These are phyloP conservation scores for Ceratocystis variospora DNA, from an alignment of 2,329 filamentous ascomycete species.

Conservation along the genomic window DNA sequence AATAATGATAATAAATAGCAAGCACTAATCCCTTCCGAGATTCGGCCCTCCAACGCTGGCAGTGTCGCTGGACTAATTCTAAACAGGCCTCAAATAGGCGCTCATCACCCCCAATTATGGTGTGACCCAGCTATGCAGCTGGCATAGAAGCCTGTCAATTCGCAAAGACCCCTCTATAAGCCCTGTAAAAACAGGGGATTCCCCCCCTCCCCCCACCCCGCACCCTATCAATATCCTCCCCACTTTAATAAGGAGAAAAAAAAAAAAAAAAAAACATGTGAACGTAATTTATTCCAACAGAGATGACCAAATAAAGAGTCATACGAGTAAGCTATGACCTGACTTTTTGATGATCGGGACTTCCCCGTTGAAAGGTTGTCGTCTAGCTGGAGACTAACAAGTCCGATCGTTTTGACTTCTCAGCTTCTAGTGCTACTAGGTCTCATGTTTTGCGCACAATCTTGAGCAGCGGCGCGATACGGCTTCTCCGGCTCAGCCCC, in stretches of 20 bases:
- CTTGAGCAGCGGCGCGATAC: slow-evolving; percentile 40
- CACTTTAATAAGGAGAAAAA: neutral
- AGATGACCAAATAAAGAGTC: neutral
- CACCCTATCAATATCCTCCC: neutral
- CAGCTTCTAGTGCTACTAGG: neutral
- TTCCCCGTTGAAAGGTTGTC: neutral
- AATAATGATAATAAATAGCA: slow-evolving; percentile 6
- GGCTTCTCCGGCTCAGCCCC: slow-evolving; percentile 37
- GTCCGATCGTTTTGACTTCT: neutral
- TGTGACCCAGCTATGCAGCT: neutral
- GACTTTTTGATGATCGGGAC: neutral
- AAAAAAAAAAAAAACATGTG: neutral
- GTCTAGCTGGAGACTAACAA: neutral
- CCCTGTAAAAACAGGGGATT: neutral
- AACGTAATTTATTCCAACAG: neutral
- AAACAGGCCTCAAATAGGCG: slow-evolving; percentile 1
- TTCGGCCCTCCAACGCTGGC: slow-evolving; percentile 14
- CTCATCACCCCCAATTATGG: no score
- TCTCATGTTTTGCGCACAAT: slow-evolving; percentile 31
- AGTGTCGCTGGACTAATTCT: neutral
- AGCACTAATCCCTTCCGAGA: slow-evolving; percentile 10
- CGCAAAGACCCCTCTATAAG: neutral
- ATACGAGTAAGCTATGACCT: neutral
- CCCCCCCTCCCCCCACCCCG: neutral
- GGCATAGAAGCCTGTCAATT: neutral